These are phyloP conservation scores for Mycena crocata DNA, from an alignment of 768 basidiomycete species.

Conservation along the genomic window DNA sequence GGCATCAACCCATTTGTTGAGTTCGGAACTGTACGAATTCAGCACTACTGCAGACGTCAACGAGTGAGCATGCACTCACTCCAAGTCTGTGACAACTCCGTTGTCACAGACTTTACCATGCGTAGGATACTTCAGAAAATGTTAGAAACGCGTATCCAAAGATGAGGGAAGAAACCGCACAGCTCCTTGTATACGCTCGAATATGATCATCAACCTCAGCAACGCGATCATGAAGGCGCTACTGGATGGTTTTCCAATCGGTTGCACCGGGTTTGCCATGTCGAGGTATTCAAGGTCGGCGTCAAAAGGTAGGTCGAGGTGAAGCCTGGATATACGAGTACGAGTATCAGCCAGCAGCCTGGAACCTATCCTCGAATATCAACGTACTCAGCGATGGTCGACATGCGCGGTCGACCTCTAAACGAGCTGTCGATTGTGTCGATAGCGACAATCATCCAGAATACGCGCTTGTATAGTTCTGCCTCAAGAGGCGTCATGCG, in stretches of 20 bases:
- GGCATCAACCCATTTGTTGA: slow-evolving; percentile 20
- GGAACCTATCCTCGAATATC: background rate
- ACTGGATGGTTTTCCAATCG: slow-evolving; percentile 49
- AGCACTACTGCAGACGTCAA: background rate
- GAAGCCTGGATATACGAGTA: slow-evolving; percentile 17
- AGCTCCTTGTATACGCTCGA: slow-evolving; percentile 15
- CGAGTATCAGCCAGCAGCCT: background rate
- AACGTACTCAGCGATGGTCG: slow-evolving; percentile 5
- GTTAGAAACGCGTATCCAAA: background rate
- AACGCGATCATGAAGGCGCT: slow-evolving; percentile 34
- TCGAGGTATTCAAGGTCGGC: slow-evolving; percentile 58
- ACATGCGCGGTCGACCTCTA: slow-evolving; percentile 13
- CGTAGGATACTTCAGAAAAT: slow-evolving; percentile 15
- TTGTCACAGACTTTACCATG: background rate
- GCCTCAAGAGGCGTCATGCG: slow-evolving; percentile 3
- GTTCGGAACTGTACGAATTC: background rate
- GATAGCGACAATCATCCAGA: background rate
- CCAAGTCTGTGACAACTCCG: slow-evolving; percentile 13
- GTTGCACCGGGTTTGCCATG: slow-evolving; percentile 57
- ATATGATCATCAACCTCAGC: slow-evolving; percentile 5
- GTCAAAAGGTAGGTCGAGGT: slow-evolving; percentile 9
- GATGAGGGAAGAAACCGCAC: background rate
- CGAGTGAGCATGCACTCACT: background rate
- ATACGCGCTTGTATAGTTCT: slow-evolving; percentile 17
- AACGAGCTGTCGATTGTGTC: slow-evolving; percentile 9